Evolutionary conservation across 805 yeast genomes (phyloP).

Genomic region (Pichia thaimueangensis): DNA sequence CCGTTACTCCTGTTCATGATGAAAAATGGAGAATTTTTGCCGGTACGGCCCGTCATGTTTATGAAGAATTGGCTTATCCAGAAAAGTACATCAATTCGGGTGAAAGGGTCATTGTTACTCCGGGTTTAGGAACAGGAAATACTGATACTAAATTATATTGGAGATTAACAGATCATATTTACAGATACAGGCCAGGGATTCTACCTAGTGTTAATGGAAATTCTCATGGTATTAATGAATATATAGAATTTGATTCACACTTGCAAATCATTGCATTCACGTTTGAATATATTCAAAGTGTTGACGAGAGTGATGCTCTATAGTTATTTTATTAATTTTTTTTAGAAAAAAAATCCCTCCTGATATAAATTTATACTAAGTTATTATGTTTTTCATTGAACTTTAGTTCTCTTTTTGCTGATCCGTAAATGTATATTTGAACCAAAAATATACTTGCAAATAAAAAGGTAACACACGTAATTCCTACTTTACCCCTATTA

Average conservation of each 20-base stretch:
- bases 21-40: conserved; percentile 37
- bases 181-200: conserved; percentile 49
- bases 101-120: conserved; percentile 39
- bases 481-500: conserved; percentile 40
- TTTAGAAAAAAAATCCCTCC: no score
- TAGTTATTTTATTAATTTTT: no score
- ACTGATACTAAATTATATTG: conserved; percentile 65
- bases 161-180: conserved; percentile 53
- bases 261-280: conserved; percentile 50
- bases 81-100: conserved; percentile 22
- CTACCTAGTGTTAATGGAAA: conserved; percentile 33
- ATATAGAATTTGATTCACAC: conserved; percentile 47
- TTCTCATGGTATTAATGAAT: conserved; percentile 64
- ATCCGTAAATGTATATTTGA: conserved; percentile 24
- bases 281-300: conserved; percentile 44
- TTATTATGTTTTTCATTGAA: background rate
- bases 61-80: conserved; percentile 37
- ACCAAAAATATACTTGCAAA: conserved; percentile 25
- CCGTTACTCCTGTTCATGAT: conserved; percentile 53
- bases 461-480: conserved; percentile 32
- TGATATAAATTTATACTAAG: background rate
- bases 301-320: conserved; percentile 25
- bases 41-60: conserved; percentile 40
- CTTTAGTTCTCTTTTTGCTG: conserved; percentile 2
- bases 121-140: conserved; percentile 59